A percentile compares a stretch with the other conserved stretches of the same genome.
Evolutionary conservation across 441 rosid genomes (phyloP).

Genomic region (Pelargonium myrrhifolium): DNA sequence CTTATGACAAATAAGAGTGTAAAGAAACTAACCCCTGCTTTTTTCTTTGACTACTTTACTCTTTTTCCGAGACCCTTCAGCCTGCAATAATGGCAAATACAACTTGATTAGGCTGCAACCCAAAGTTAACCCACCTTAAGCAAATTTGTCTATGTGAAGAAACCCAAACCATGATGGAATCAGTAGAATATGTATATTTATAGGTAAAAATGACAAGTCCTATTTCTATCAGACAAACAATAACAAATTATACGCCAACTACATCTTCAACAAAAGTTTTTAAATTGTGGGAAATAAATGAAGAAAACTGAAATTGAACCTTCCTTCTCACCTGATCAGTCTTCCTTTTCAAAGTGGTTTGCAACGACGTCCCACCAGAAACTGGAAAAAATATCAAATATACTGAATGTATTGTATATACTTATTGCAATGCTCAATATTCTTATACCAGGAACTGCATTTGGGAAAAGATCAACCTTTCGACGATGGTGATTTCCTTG

Average conservation of each 20-base stretch:
- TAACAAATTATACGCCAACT: no score
- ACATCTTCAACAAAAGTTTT: no score
- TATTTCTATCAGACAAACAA: no score
- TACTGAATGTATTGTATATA: conserved; percentile 16
- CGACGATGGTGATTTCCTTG: conserved; percentile 28
- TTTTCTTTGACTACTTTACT: conserved; percentile 28
- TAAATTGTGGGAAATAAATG: background rate
- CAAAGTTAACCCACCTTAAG: conserved; percentile 7
- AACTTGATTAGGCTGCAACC: conserved; percentile 12
- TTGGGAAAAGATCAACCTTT: conserved; percentile 34
- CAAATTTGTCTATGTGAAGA: background rate
- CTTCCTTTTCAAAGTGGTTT: conserved; percentile 27
- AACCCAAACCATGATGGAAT: background rate
- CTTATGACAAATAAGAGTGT: background rate
- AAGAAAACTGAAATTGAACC: conserved; percentile 15
- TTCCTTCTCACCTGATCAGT: conserved; percentile 29
- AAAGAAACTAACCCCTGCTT: conserved; percentile 25
- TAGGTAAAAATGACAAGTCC: no score
- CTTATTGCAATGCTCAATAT: conserved; percentile 4
- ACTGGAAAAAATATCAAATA: conserved; percentile 26
- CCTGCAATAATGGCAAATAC: conserved; percentile 27
- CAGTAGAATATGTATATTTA: background rate
- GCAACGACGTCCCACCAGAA: conserved; percentile 29
- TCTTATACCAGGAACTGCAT: conserved; percentile 18
- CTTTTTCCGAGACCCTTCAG: conserved; percentile 30